phyloP scores from a whole-genome alignment of 2,329 filamentous ascomycete genomes.

The Dothiorella sarmentorum region DNA sequence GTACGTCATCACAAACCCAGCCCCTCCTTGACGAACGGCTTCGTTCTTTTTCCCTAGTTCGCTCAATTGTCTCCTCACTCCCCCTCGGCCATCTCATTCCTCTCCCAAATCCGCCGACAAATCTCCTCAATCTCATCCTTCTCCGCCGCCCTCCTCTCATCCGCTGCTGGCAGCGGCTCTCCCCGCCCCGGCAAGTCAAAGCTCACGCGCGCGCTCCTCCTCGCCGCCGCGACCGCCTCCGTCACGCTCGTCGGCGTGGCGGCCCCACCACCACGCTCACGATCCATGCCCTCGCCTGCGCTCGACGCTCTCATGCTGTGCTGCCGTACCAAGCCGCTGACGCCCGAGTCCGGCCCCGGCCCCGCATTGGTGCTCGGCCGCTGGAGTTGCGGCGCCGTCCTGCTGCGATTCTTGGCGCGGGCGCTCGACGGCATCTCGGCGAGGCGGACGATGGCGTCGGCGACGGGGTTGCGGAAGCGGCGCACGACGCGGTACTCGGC shows the following conservation, averaged over 20 bases:
- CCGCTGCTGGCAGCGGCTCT: conserved; percentile 12
- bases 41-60: not conserved
- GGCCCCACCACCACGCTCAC: conserved; percentile 19
- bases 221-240: conserved; percentile 27
- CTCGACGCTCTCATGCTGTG: conserved; percentile 26
- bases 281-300: conserved; percentile 21
- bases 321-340: conserved; percentile 19
- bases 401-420: conserved; percentile 19
- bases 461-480: conserved; percentile 67
- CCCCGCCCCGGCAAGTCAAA: conserved; percentile 16
- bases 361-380: conserved; percentile 23
- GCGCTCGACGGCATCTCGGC: conserved; percentile 49
- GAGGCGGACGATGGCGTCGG: conserved; percentile 57
- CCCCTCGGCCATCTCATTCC: conserved; percentile 34
- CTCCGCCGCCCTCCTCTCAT: not conserved
- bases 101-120: conserved; percentile 40
- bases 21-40: not conserved
- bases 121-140: conserved; percentile 35
- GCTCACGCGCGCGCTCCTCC: conserved; percentile 19
- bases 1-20: not conserved
- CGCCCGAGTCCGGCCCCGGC: conserved; percentile 17
- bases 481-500: conserved; percentile 73
- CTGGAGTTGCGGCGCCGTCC: conserved; percentile 20
- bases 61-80: conserved; percentile 27
- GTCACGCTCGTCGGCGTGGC: conserved; percentile 27